Percentiles rank a stretch among this genome's conserved stretches.
These are phyloP conservation scores for Vitis hybrid DNA, from an alignment of 177 flowering plant species.

Conservation along the genomic window DNA sequence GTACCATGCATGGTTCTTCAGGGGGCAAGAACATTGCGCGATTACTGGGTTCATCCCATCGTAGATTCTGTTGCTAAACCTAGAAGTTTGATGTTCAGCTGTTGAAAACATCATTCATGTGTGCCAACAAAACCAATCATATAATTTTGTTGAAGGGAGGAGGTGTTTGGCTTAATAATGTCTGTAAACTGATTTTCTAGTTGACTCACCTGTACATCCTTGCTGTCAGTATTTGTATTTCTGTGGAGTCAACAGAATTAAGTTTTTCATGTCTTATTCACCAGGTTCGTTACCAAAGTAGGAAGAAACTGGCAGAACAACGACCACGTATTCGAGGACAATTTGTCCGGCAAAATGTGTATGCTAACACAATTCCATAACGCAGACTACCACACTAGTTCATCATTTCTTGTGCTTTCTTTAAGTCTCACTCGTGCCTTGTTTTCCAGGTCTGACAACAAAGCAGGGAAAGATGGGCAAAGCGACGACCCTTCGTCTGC, in stretches of 20 bases:
- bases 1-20: too few species aligned
- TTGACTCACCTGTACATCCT: background rate
- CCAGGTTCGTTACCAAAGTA: conserved; percentile 42
- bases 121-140: too few species aligned
- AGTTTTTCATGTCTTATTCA: conserved; percentile 2
- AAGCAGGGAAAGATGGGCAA: conserved; percentile 18
- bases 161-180: too few species aligned
- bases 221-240: background rate
- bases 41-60: too few species aligned
- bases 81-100: too few species aligned
- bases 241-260: background rate
- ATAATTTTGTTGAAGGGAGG: too few species aligned
- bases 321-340: conserved; percentile 41
- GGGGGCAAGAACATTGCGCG: too few species aligned
- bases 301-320: conserved; percentile 42
- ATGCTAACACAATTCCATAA: conserved; percentile 4
- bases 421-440: background rate
- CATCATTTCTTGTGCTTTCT: background rate
- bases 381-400: background rate
- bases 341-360: conserved; percentile 28
- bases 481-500: conserved; percentile 14
- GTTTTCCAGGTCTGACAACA: conserved; percentile 23
- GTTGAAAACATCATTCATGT: too few species aligned
- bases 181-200: too few species aligned
- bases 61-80: too few species aligned